Conservation (phyloP, 805 yeast species). For the Candida nonsorbophila region DNA sequence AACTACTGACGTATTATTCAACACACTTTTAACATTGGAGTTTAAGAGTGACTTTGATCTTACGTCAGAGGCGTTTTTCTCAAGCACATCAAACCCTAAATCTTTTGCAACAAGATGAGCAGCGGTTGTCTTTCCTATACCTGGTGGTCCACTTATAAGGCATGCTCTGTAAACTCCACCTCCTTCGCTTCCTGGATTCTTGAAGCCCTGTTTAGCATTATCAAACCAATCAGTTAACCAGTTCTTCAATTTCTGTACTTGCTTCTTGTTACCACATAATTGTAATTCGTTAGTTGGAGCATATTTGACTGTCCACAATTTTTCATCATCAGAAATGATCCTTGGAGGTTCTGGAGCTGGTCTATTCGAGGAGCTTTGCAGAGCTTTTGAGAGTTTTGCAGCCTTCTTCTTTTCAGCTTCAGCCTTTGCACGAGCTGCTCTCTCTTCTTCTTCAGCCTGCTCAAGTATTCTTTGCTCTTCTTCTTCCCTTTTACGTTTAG, state of each 20-base stretch:
- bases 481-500: slow-evolving; percentile 60
- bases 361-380: slow-evolving; percentile 4
- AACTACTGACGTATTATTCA: slow-evolving; percentile 76
- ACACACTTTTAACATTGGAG: slow-evolving; percentile 59
- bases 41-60: slow-evolving; percentile 77
- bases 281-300: slow-evolving; percentile 77
- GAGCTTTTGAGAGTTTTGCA: no score
- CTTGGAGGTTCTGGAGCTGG: slow-evolving; percentile 16
- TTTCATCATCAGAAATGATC: slow-evolving; percentile 48
- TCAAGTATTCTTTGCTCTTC: slow-evolving; percentile 56
- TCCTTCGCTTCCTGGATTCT: slow-evolving; percentile 56
- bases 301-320: slow-evolving; percentile 88
- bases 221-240: slow-evolving; percentile 82
- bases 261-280: slow-evolving; percentile 86
- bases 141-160: slow-evolving; percentile 83
- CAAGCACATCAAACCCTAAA: slow-evolving; percentile 68
- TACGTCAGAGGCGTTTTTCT: slow-evolving; percentile 84
- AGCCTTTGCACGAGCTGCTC: slow-evolving; percentile 18
- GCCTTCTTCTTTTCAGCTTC: slow-evolving; percentile 2
- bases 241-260: slow-evolving; percentile 54
- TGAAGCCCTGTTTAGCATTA: slow-evolving; percentile 51
- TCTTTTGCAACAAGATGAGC: slow-evolving; percentile 70
- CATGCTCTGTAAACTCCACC: slow-evolving; percentile 74
- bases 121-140: slow-evolving; percentile 79
- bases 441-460: slow-evolving; percentile 44